A percentile compares a stretch with the other conserved stretches of the same genome.
Conservation (phyloP, 306 rosid species). For the Luffa acutangula region DNA sequence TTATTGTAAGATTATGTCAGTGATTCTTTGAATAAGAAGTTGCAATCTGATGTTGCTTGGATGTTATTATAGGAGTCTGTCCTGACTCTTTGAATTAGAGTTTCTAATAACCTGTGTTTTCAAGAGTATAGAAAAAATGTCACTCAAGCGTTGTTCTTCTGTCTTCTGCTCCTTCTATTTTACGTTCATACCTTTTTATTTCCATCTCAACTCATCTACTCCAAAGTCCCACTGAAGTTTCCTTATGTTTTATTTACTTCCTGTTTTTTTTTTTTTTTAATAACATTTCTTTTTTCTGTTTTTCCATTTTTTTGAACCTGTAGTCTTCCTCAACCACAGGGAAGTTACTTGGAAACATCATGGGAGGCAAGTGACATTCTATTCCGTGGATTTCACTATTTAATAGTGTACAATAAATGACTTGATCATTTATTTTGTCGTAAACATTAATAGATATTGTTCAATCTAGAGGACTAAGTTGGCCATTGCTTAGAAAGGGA, state of each 20-base stretch:
- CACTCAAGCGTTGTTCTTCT: neutral
- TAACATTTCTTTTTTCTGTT: neutral
- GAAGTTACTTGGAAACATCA: conserved; percentile 20
- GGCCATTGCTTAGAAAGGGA: conserved; percentile 23
- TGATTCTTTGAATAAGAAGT: neutral
- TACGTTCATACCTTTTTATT: neutral
- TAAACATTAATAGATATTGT: conserved; percentile 20
- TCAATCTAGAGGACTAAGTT: conserved; percentile 20
- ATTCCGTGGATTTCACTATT: neutral
- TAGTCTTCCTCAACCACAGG: conserved; percentile 33
- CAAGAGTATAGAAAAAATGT: neutral
- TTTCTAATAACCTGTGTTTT: neutral
- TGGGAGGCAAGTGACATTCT: conserved; percentile 40
- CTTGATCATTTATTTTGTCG: neutral
- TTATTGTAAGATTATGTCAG: neutral
- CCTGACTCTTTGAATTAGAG: neutral
- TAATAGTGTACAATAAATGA: neutral
- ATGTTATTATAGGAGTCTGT: neutral
- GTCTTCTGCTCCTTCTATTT: neutral
- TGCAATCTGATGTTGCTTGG: neutral
- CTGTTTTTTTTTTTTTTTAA: neutral
- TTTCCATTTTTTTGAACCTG: neutral
- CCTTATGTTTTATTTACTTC: neutral
- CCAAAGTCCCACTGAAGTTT: neutral
- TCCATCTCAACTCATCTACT: neutral